These are phyloP conservation scores for Xylariaceae sp. DNA, from an alignment of 2,329 filamentous ascomycete species.

Conservation along the genomic window DNA sequence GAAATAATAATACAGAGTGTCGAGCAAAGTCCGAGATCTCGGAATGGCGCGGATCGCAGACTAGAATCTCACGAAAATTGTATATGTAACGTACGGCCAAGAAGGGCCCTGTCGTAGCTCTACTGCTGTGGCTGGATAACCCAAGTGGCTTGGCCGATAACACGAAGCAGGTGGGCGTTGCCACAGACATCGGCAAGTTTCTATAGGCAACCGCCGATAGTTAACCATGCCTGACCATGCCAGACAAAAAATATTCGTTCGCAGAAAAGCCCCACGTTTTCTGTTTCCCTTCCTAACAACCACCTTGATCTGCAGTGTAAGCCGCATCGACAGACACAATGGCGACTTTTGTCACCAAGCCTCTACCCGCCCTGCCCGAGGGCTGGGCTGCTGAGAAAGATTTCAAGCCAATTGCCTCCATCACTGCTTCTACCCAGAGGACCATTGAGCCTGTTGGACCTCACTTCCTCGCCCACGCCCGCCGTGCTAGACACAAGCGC, in stretches of 20 bases:
- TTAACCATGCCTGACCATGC: background rate
- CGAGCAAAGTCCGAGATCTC: background rate
- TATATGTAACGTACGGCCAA: no score
- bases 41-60: background rate
- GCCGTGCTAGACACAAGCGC: constrained; percentile 90
- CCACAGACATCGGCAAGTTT: no score
- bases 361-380: constrained; percentile 70
- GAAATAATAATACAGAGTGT: background rate
- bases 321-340: constrained; percentile 40
- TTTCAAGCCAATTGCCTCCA: constrained; percentile 77
- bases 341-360: constrained; percentile 58
- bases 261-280: constrained; percentile 9
- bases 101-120: no score
- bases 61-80: background rate
- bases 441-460: constrained; percentile 94
- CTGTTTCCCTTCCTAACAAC: background rate
- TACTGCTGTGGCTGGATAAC: no score
- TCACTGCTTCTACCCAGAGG: constrained; percentile 75
- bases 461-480: constrained; percentile 95
- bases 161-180: no score
- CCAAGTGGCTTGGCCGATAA: no score
- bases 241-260: constrained; percentile 6
- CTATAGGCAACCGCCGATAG: background rate
- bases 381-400: constrained; percentile 87
- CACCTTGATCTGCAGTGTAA: constrained; percentile 1